Conservation (phyloP, 2,329 filamentous ascomycete genomes). For the Epicoccum sorghinum region DNA sequence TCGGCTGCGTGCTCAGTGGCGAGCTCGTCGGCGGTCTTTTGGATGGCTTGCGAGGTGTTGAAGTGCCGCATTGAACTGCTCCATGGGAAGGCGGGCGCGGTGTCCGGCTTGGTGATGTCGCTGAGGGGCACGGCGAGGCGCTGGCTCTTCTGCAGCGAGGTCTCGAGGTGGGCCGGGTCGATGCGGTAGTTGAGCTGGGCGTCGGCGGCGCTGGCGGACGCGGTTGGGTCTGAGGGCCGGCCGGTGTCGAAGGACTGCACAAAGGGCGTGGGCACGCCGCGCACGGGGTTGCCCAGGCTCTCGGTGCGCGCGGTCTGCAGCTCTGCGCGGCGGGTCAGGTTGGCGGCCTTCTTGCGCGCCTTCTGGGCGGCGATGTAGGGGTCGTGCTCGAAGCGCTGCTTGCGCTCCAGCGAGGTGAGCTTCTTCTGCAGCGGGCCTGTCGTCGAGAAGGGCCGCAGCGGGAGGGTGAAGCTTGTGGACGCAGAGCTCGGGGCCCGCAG, state of each 20-base stretch:
- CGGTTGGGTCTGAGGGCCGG: constrained; percentile 34
- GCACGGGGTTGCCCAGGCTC: constrained; percentile 76
- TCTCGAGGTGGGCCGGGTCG: constrained; percentile 68
- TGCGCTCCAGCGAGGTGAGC: constrained; percentile 49
- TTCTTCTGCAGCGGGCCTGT: constrained; percentile 67
- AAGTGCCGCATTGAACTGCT: constrained; percentile 9
- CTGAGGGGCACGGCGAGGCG: constrained; percentile 65
- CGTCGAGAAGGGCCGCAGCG: constrained; percentile 64
- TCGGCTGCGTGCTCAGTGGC: constrained; percentile 38
- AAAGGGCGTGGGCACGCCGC: constrained; percentile 80
- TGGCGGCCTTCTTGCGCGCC: constrained; percentile 81
- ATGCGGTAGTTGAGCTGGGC: constrained; percentile 78
- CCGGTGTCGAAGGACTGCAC: constrained; percentile 78
- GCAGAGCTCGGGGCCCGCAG: constrained; percentile 46
- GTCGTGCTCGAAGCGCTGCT: constrained; percentile 72
- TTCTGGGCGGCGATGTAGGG: constrained; percentile 83
- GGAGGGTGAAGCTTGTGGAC: constrained; percentile 55
- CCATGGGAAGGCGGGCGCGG: constrained; percentile 13
- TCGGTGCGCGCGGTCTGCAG: constrained; percentile 69
- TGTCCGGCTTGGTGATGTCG: constrained; percentile 17
- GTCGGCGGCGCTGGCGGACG: constrained; percentile 32
- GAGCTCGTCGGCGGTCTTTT: constrained; percentile 28
- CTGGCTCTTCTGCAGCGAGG: constrained; percentile 71
- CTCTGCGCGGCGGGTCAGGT: constrained; percentile 74
- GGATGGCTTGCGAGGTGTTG: constrained; percentile 1